These are phyloP conservation scores for Suhomyces maxii DNA, from an alignment of 1,139 yeast genomes.

Conservation along the genomic window DNA sequence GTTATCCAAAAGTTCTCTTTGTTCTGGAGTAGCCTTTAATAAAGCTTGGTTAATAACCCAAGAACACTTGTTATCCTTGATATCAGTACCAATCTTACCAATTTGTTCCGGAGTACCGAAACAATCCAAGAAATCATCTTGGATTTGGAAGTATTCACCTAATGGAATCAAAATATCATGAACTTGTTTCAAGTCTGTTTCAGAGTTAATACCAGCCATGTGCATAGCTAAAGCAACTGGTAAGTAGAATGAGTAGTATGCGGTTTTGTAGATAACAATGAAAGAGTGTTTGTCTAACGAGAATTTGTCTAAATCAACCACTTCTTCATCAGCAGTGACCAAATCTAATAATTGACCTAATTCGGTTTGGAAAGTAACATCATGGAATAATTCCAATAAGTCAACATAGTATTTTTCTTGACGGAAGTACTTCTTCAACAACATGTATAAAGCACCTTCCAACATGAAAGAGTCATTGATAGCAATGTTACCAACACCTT, in stretches of 20 bases:
- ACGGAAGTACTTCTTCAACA: slow-evolving; percentile 87
- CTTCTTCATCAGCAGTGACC: slow-evolving; percentile 95
- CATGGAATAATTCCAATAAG: slow-evolving; percentile 87
- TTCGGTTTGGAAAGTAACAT: slow-evolving; percentile 96
- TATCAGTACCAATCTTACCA: slow-evolving; percentile 98
- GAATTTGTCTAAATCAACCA: slow-evolving; percentile 84
- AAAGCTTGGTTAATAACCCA: slow-evolving; percentile 97
- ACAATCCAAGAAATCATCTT: slow-evolving; percentile 96
- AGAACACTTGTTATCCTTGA: slow-evolving; percentile 96
- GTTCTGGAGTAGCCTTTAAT: slow-evolving; percentile 73
- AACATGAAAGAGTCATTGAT: slow-evolving; percentile 97
- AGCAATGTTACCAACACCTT: slow-evolving; percentile 86
- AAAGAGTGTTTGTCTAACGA: slow-evolving; percentile 88
- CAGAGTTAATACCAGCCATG: slow-evolving; percentile 76
- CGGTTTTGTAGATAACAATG: slow-evolving; percentile 95
- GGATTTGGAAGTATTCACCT: slow-evolving; percentile 98
- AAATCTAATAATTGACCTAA: slow-evolving; percentile 94
- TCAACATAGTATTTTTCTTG: slow-evolving; percentile 82
- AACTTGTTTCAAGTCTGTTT: slow-evolving; percentile 82
- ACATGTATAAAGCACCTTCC: slow-evolving; percentile 88
- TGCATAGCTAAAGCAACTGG: slow-evolving; percentile 98
- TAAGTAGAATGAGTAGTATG: slow-evolving; percentile 93
- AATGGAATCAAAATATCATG: slow-evolving; percentile 85
- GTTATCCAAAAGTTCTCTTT: slow-evolving; percentile 76
- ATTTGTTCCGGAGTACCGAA: slow-evolving; percentile 97